phyloP scores from a whole-genome alignment of 345 rosid species.

The thale cress (Arabidopsis thaliana) region TAIR10.1 NC_003070.9:6250001-6250500 shows the following conservation, averaged over 20 bases:
- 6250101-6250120: conserved; percentile 81
- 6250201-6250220: conserved; percentile 81
- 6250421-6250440: conserved; percentile 62
- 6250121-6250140: conserved; percentile 74
- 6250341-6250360: conserved; percentile 15
- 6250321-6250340: conserved; percentile 11
- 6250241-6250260: conserved; percentile 16
- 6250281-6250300: conserved; percentile 10
- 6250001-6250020: conserved; percentile 47
- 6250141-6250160: conserved; percentile 86
- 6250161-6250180: conserved; percentile 91
- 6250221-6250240: conserved; percentile 1
- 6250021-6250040: conserved; percentile 59
- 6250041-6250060: conserved; percentile 85
- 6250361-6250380: conserved; percentile 22
- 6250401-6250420: conserved; percentile 39
- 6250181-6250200: conserved; percentile 95
- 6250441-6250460: conserved; percentile 84
- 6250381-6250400: conserved; percentile 25
- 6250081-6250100: conserved; percentile 69
- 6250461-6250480: conserved; percentile 96
- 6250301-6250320: conserved; percentile 22
- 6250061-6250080: conserved; percentile 94
- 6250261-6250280: background rate
- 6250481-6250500: conserved; percentile 84